These are phyloP conservation scores for Wickerhamiella occidentalis DNA, from an alignment of 805 yeast genomes.

Conservation along the genomic window DNA sequence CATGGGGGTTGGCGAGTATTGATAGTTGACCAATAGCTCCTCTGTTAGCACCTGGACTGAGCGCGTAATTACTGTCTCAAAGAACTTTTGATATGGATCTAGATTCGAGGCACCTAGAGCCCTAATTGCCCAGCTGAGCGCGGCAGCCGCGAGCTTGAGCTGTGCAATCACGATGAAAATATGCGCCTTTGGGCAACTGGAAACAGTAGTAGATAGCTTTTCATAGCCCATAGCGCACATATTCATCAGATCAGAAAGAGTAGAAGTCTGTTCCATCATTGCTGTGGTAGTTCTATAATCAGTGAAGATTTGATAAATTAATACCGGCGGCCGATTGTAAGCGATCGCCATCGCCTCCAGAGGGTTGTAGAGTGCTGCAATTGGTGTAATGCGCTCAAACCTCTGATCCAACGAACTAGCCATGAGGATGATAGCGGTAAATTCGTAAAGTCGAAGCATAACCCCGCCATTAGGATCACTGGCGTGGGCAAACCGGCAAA, in stretches of 20 bases:
- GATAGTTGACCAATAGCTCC: slow-evolving; percentile 13
- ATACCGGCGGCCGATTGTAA: background rate
- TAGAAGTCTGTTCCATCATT: background rate
- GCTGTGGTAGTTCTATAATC: background rate
- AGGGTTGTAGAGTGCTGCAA: background rate
- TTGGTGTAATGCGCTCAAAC: background rate
- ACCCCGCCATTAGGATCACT: background rate
- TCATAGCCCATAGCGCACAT: background rate
- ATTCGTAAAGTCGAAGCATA: slow-evolving; percentile 2
- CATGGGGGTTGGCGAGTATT: slow-evolving; percentile 13
- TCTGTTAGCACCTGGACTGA: slow-evolving; percentile 15
- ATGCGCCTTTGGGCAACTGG: background rate
- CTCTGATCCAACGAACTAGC: background rate
- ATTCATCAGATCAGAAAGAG: background rate
- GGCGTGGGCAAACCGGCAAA: background rate
- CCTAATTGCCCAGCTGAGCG: slow-evolving; percentile 1
- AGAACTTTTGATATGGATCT: background rate
- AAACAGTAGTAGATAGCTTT: background rate
- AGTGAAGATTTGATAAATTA: background rate
- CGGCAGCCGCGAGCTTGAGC: background rate
- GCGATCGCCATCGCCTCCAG: background rate
- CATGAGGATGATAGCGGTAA: background rate
- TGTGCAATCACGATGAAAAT: background rate
- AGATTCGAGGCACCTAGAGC: background rate
- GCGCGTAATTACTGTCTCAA: slow-evolving; percentile 1